Conservation (phyloP, 495 filamentous ascomycete species). For the Neurospora africana region DNA sequence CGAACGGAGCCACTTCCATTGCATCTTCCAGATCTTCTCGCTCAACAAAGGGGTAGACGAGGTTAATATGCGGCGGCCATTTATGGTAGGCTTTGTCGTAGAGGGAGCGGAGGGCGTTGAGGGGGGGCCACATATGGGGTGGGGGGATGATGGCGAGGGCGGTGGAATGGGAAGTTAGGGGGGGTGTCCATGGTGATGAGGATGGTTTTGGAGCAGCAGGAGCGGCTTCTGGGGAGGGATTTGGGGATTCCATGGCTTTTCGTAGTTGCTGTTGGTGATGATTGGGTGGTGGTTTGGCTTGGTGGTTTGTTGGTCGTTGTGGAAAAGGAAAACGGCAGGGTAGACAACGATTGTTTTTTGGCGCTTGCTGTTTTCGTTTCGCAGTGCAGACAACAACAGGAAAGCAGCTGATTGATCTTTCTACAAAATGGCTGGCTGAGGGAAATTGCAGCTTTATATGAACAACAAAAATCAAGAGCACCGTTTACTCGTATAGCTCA, state of each 20-base stretch:
- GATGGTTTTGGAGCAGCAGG: not conserved
- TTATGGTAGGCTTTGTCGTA: constrained; percentile 45
- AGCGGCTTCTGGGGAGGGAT: not conserved
- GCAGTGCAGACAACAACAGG: too few species aligned
- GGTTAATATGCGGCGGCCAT: constrained; percentile 52
- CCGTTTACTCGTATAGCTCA: not conserved
- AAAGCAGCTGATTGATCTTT: not conserved
- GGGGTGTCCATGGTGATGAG: not conserved
- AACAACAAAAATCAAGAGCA: not conserved
- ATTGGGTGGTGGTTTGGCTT: not conserved
- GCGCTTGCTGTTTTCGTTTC: not conserved
- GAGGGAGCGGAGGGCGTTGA: constrained; percentile 39
- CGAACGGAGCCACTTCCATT: not conserved
- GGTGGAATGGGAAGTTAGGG: constrained; percentile 33
- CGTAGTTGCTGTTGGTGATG: not conserved
- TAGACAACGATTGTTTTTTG: not conserved
- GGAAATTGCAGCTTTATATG: not conserved
- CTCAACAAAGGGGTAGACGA: constrained; percentile 49
- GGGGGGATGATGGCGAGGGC: constrained; percentile 44
- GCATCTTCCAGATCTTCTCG: constrained; percentile 9
- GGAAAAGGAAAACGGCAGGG: not conserved
- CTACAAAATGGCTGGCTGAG: too few species aligned
- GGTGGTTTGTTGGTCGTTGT: not conserved
- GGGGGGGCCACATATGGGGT: constrained; percentile 21
- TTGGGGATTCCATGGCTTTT: not conserved